A percentile compares a stretch with the other conserved stretches of the same genome.
phyloP scores from a whole-genome alignment of 2,329 filamentous ascomycete genomes.

The Pseudomassariella vexata region DNA sequence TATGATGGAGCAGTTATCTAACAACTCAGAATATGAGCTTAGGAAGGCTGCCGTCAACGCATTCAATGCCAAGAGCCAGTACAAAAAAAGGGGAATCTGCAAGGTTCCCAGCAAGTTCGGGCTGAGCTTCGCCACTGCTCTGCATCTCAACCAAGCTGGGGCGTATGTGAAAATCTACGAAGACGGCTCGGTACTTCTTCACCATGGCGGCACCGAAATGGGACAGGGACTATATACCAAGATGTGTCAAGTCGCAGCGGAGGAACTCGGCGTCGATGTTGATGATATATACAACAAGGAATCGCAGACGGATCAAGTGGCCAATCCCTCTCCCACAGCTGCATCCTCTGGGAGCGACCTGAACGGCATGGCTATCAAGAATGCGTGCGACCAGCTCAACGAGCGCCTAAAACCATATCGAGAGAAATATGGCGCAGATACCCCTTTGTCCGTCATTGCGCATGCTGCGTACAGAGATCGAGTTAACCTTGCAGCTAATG shows the following conservation, averaged over 20 bases:
- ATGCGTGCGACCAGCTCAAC: constrained; percentile 88
- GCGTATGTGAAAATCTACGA: constrained; percentile 96
- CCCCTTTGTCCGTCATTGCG: constrained; percentile 82
- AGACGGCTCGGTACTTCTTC: constrained; percentile 86
- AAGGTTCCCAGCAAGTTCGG: constrained; percentile 95
- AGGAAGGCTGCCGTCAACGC: constrained; percentile 65
- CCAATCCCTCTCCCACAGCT: constrained; percentile 88
- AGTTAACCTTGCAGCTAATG: constrained; percentile 93
- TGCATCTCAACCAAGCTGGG: constrained; percentile 94
- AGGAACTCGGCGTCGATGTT: constrained; percentile 77
- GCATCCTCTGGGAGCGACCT: constrained; percentile 91
- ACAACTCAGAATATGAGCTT: constrained; percentile 66
- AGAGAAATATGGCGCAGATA: constrained; percentile 70
- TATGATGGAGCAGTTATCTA: constrained; percentile 85
- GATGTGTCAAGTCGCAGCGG: constrained; percentile 91
- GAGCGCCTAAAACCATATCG: constrained; percentile 79
- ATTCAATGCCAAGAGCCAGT: constrained; percentile 83
- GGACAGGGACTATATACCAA: constrained; percentile 96
- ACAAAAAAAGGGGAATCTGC: constrained; percentile 85
- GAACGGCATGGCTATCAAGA: constrained; percentile 92
- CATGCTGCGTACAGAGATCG: constrained; percentile 94
- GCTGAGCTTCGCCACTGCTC: constrained; percentile 92
- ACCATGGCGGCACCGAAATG: constrained; percentile 97
- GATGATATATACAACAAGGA: constrained; percentile 85
- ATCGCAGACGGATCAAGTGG: constrained; percentile 91